Base-by-base conservation (phyloP, 2,329 filamentous ascomycete species). In the Drechslerella coelobrocha region DNA sequence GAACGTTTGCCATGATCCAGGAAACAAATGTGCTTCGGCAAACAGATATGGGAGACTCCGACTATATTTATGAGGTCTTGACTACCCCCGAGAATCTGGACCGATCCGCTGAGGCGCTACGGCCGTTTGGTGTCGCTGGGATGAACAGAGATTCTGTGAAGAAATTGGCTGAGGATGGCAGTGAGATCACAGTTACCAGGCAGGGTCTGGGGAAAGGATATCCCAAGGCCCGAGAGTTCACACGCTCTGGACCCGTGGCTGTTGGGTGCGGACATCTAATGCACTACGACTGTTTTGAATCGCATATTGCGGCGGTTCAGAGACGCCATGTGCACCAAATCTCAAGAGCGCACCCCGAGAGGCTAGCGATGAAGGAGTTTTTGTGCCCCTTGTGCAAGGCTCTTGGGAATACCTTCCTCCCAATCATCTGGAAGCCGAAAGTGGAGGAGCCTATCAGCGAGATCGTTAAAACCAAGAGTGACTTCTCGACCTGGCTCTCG, bases 331-430 rank as follows among this genome's bases (percentile, higher is more conserved):
- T 85, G 19, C 91, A 94, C 76, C 94, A 99, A 78, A 96, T 99
- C 78, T 92, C 94, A 6, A 86, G 94, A 12, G 91, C 96, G 75
- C 94, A 97, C 75, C 94, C 94, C 0, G 95, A 99, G 78, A 85
- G 88, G 61, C 84, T 91, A 1, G 83, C 84, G 19, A 56, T 68
- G 45, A 89, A 95, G 73, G 94, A 99, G 76, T 99, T 99, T 78
- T 90, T 97, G 60, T 99, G 94, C 75, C 94, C 94, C 0, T 83
- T 99, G 0, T 99, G 94, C 82, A 99, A 99, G 79, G 95, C 94
- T 2, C 83, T 99, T 0, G 94, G 94, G 1, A 99, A 99, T 77
- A 86, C 91, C 0, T 99, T 99, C 80, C 79, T 99, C 37, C 95
- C 95, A 0, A 91, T 99, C 72, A 88, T 96, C 37, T 99, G 94